Evolutionary conservation across 1,139 yeast species (phyloP).

Genomic region (Suhomyces yuchorum): DNA sequence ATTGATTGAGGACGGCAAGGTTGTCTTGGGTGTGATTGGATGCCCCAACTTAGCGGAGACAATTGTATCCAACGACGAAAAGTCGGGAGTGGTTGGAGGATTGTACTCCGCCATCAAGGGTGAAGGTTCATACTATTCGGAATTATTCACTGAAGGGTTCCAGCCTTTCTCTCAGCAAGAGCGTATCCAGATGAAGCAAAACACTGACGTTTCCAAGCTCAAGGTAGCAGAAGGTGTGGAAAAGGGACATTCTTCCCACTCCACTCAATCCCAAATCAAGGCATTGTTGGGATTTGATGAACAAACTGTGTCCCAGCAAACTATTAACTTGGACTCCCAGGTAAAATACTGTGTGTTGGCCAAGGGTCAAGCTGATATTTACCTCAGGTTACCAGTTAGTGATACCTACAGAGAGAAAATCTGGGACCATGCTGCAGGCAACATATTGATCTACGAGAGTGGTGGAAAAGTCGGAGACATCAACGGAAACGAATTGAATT

Average conservation of each 20-base stretch:
- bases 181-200: conserved; percentile 46
- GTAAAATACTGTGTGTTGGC: conserved; percentile 93
- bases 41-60: conserved; percentile 83
- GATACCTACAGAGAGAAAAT: conserved; percentile 84
- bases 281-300: conserved; percentile 48
- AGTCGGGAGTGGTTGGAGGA: conserved; percentile 56
- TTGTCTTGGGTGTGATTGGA: conserved; percentile 89
- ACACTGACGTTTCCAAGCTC: conserved; percentile 46
- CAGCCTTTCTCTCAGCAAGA: conserved; percentile 42
- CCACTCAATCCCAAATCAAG: conserved; percentile 80
- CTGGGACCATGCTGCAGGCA: conserved; percentile 99
- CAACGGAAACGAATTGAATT: conserved; percentile 68
- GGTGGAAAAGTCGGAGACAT: conserved; percentile 92
- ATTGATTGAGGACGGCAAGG: conserved; percentile 79
- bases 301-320: conserved; percentile 48
- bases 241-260: conserved; percentile 92
- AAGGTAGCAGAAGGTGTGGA: conserved; percentile 96
- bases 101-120: conserved; percentile 76
- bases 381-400: conserved; percentile 81
- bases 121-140: conserved; percentile 67
- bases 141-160: conserved; percentile 37
- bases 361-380: conserved; percentile 89
- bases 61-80: conserved; percentile 41
- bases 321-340: conserved; percentile 85
- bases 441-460: conserved; percentile 79